Conservation (phyloP, 495 filamentous ascomycete genomes). For the Tricharina praecox region DNA sequence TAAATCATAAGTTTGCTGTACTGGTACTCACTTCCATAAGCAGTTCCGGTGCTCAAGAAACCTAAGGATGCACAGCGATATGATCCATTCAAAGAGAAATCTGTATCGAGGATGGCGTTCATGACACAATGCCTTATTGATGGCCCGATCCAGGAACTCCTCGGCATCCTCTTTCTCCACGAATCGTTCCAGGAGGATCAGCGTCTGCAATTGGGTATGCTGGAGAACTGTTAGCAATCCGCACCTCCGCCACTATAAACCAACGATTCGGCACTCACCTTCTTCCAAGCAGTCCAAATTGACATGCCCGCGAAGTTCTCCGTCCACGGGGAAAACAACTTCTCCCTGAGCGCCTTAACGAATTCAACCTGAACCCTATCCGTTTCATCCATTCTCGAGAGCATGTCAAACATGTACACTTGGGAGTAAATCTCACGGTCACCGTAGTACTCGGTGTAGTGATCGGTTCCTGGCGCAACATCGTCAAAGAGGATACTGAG, state of each 20-base stretch:
- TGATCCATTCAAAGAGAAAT: slow-evolving; percentile 33
- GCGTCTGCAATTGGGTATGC: slow-evolving; percentile 27
- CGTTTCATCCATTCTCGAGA: slow-evolving; percentile 26
- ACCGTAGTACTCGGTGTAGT: slow-evolving; percentile 31
- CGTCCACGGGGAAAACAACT: slow-evolving; percentile 29
- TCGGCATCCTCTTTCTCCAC: slow-evolving; percentile 11
- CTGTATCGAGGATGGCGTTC: slow-evolving; percentile 33
- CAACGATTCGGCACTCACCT: slow-evolving; percentile 7
- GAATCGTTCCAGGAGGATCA: slow-evolving; percentile 29
- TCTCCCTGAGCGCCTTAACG: slow-evolving; percentile 22
- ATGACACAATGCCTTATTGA: slow-evolving; percentile 25
- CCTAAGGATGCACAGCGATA: slow-evolving; percentile 27
- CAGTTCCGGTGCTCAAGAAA: slow-evolving; percentile 16
- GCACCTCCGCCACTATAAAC: background rate
- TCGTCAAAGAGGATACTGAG: slow-evolving; percentile 17
- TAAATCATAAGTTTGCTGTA: background rate
- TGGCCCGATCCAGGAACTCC: slow-evolving; percentile 14
- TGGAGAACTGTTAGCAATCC: background rate
- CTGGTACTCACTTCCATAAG: slow-evolving; percentile 14
- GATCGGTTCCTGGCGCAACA: slow-evolving; percentile 5
- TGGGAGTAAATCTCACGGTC: slow-evolving; percentile 27
- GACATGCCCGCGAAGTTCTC: slow-evolving; percentile 28
- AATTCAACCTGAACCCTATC: slow-evolving; percentile 12
- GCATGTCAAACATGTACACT: slow-evolving; percentile 31
- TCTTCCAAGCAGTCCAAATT: slow-evolving; percentile 33